Base-by-base conservation (phyloP, 1,284 basidiomycete species). In the Malassezia equina region DNA sequence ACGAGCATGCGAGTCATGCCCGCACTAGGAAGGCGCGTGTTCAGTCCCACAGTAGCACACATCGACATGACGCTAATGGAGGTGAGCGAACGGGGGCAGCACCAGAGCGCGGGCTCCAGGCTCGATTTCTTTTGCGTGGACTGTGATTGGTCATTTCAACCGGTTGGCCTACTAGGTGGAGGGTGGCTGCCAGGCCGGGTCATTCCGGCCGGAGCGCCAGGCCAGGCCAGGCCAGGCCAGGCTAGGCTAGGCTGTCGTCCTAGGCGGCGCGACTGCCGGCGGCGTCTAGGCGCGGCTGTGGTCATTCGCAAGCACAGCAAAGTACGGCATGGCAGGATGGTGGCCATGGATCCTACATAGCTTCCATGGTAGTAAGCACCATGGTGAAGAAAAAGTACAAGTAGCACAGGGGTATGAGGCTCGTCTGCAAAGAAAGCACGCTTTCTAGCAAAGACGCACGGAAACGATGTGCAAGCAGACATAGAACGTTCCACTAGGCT, bases 31-130 rank as follows among this genome's bases (percentile, higher is more conserved):
- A 57, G 25, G 3, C 28, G 21, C 34, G 47, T 47, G 42, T 47
- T 57, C 39, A 57, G 43, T n/a, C 49, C 55, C 33, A 52, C 49
- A 29, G 46, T 17, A 25, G 43, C 31, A 41, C 31, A 42, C 55
- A 57, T 52, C 55, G 50, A 46, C 54, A 51, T 55, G 41, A 36
- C 50, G 19, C 33, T 24, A 15, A 46, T 32, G 44, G 44, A 46
- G 44, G 15, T 46, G 29, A 43, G 44, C 44, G 44, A 46, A 46
- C 31, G 44, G 25, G 31, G 44, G 25, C 11, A 12, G 41, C 41
- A 3, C 41, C 11, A 13, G 24, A 40, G 41, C 24, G 41, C 41
- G 41, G 41, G 41, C 41, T 25, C 41, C n/a, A 28, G 28, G 19
- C 23, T 27, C n/a, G 34, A 49, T 49, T 49, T 40, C 47, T 40